Percentiles rank a stretch among this genome's conserved stretches.
Conservation (phyloP, 805 yeast species). For the Myxozyma kluyveri region DNA sequence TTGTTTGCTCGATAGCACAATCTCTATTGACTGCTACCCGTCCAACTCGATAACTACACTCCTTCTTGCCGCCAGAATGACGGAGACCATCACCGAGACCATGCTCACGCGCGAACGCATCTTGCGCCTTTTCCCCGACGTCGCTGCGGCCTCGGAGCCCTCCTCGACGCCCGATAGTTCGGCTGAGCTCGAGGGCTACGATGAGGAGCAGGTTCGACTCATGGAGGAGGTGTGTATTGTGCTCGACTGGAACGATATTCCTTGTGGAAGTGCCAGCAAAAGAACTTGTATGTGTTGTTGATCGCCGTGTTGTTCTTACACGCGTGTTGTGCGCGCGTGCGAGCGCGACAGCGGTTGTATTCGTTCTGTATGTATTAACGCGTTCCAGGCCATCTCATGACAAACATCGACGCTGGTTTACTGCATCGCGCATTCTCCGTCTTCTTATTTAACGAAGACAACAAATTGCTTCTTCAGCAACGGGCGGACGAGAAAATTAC, state of each 20-base stretch:
- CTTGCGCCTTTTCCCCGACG: slow-evolving; percentile 59
- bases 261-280: slow-evolving; percentile 92
- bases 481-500: slow-evolving; percentile 96
- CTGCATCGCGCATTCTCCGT: slow-evolving; percentile 95
- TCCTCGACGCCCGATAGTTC: slow-evolving; percentile 32
- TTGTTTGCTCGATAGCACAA: not conserved
- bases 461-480: slow-evolving; percentile 81
- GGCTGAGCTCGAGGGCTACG: slow-evolving; percentile 73
- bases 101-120: slow-evolving; percentile 49
- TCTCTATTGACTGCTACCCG: not conserved
- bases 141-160: slow-evolving; percentile 47
- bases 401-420: slow-evolving; percentile 78
- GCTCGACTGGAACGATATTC: slow-evolving; percentile 78
- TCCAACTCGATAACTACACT: not conserved
- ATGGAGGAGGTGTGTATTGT: slow-evolving; percentile 98
- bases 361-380: not conserved
- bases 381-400: slow-evolving; percentile 54
- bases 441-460: slow-evolving; percentile 78
- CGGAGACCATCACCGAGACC: slow-evolving; percentile 25
- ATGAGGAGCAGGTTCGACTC: slow-evolving; percentile 86
- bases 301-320: not conserved
- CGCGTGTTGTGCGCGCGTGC: not conserved
- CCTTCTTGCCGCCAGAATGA: not conserved
- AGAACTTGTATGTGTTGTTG: slow-evolving; percentile 55
- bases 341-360: not conserved